Percentiles rank a stretch among this genome's conserved stretches.
phyloP scores from a whole-genome alignment of 371 early-diverging fungal genomes.

The Circinella umbellata region DNA sequence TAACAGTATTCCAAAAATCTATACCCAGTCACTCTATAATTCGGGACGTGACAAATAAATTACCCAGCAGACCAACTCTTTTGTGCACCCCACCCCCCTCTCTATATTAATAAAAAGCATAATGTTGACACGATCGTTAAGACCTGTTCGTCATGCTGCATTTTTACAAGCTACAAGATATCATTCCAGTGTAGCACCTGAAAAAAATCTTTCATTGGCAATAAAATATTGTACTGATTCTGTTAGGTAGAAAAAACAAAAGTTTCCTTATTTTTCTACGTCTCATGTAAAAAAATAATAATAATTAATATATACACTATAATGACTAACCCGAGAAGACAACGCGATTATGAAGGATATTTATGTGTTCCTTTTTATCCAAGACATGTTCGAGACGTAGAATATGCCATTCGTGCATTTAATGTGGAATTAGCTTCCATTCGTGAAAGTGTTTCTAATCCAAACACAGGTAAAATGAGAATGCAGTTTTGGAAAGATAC shows the following conservation, averaged over 20 bases:
- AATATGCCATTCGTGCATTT: conserved; percentile 86
- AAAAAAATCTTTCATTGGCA: conserved; percentile 28
- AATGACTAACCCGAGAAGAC: conserved; percentile 29
- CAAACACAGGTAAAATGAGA: conserved; percentile 78
- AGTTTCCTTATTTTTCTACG: too few species aligned
- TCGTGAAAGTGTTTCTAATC: conserved; percentile 73
- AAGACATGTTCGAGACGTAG: conserved; percentile 56
- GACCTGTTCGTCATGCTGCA: neutral
- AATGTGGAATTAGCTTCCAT: conserved; percentile 86
- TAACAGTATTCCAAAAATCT: too few species aligned
- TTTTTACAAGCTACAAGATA: neutral
- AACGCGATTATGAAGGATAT: conserved; percentile 80
- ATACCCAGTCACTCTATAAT: too few species aligned
- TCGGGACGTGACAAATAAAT: neutral
- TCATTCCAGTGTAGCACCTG: neutral
- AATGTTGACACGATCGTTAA: conserved; percentile 9
- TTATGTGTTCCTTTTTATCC: conserved; percentile 80
- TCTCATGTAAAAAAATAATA: neutral
- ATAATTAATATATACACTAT: neutral
- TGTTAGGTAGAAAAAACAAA: conserved; percentile 36
- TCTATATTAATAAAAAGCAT: neutral
- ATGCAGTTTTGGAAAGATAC: conserved; percentile 86
- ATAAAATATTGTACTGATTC: conserved; percentile 44
- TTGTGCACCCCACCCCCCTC: neutral
- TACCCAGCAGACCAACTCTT: neutral